phyloP scores from a whole-genome alignment of 2,329 filamentous ascomycete genomes.

The Ascochyta lentis region DNA sequence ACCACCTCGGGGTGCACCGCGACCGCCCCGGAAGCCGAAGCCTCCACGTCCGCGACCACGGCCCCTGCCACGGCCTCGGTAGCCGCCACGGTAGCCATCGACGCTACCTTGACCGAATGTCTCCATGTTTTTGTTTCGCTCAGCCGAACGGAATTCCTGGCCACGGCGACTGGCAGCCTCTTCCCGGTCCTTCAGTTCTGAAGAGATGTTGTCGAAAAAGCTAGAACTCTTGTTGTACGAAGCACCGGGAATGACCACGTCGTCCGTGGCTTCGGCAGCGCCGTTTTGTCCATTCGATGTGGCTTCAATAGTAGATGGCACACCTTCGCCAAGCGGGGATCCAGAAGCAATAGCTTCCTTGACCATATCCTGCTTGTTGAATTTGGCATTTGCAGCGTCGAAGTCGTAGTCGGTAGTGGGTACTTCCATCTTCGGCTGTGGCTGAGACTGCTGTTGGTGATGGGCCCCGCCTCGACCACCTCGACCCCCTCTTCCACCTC shows the following conservation, averaged over 20 bases:
- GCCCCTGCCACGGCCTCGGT: slow-evolving; percentile 79
- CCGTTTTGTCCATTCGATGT: slow-evolving; percentile 50
- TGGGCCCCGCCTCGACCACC: slow-evolving; percentile 53
- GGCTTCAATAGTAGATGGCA: slow-evolving; percentile 37
- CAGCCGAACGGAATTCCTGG: slow-evolving; percentile 87
- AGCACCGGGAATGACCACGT: slow-evolving; percentile 55
- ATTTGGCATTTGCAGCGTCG: slow-evolving; percentile 82
- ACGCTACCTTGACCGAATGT: slow-evolving; percentile 97
- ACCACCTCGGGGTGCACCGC: slow-evolving; percentile 48
- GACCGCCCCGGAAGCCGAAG: slow-evolving; percentile 55
- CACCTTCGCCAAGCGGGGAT: slow-evolving; percentile 67
- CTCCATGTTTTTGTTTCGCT: slow-evolving; percentile 95
- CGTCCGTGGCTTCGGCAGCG: slow-evolving; percentile 49
- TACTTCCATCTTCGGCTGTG: slow-evolving; percentile 77
- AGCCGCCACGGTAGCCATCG: slow-evolving; percentile 79
- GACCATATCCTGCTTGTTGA: slow-evolving; percentile 84
- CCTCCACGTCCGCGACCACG: slow-evolving; percentile 64
- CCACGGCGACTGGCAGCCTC: slow-evolving; percentile 72
- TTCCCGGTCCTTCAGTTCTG: slow-evolving; percentile 86
- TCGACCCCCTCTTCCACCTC: slow-evolving; percentile 57
- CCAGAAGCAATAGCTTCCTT: slow-evolving; percentile 85
- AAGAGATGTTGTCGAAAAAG: slow-evolving; percentile 99
- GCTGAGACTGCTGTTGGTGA: slow-evolving; percentile 38
- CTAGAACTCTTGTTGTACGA: slow-evolving; percentile 87
- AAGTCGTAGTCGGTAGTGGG: slow-evolving; percentile 94